Evolutionary conservation across 1,139 yeast genomes (phyloP).

Genomic region (Blastobotrys raffinosifermentans): DNA sequence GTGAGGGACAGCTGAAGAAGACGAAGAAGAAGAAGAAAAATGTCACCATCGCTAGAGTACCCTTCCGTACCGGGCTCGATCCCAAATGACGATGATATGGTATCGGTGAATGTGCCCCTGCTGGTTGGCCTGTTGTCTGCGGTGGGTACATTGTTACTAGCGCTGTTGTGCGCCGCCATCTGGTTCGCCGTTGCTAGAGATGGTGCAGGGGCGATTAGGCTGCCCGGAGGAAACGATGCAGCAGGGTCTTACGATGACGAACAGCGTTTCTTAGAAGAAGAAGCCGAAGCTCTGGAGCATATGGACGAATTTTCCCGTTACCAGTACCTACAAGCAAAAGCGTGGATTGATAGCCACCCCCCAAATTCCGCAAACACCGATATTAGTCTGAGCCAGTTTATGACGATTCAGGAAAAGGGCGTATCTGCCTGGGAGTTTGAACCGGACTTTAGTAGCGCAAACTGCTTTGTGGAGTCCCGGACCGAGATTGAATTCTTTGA

Average conservation of each 20-base stretch:
- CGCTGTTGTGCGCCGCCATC: slow-evolving; percentile 29
- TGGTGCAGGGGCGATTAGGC: slow-evolving; percentile 31
- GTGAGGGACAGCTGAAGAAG: too few relatives aligned
- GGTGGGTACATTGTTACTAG: slow-evolving; percentile 31
- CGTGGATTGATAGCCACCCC: slow-evolving; percentile 39
- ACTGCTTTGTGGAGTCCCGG: slow-evolving; percentile 62
- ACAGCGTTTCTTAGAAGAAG: slow-evolving; percentile 57
- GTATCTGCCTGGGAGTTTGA: slow-evolving; percentile 89
- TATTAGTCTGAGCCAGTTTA: slow-evolving; percentile 41
- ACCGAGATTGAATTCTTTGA: slow-evolving; percentile 72
- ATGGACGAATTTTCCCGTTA: slow-evolving; percentile 46
- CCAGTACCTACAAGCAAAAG: slow-evolving; percentile 52
- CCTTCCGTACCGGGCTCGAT: too few relatives aligned
- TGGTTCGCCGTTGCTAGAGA: slow-evolving; percentile 33
- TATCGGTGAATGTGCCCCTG: slow-evolving; percentile 28
- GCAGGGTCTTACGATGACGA: slow-evolving; percentile 63
- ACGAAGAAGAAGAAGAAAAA: too few relatives aligned
- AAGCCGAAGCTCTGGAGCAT: slow-evolving; percentile 64
- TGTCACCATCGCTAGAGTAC: too few relatives aligned
- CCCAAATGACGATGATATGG: slow-evolving; percentile 12
- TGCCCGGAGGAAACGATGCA: slow-evolving; percentile 36
- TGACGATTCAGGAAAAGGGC: slow-evolving; percentile 82
- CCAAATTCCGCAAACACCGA: slow-evolving; percentile 39
- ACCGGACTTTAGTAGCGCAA: slow-evolving; percentile 52
- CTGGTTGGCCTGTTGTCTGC: slow-evolving; percentile 35